Base-by-base conservation (phyloP, 345 rosid genomes). In the Laguncularia racemosa region DNA sequence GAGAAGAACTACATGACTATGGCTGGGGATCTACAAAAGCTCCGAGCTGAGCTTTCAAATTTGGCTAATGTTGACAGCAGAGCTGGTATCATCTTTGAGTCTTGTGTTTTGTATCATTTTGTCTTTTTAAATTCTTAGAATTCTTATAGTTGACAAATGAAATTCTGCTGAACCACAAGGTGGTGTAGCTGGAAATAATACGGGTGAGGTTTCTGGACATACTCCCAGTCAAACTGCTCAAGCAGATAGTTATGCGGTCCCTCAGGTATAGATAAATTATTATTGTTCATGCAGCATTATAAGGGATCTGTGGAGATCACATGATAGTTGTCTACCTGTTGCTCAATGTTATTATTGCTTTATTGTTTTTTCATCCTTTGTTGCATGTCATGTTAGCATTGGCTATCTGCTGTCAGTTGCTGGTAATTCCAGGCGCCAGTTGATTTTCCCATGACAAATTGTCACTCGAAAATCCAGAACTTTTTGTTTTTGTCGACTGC, bases 21-120 rank as follows among this genome's bases (percentile, higher is more conserved):
- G 99, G 79, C 95, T 28, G 77, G 72, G 81, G 99, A 93, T 74
- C 91, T 89, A 58, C 95, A 93, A 67, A 89, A 93, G 64, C 97
- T 87, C 65, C 89, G 83, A 58, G 85, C 83, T n/a, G 91, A 87
- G 68, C 63, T 93, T 63, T 72, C 66, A 48, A 87, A 82, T 66
- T 65, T 76, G 57, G 65, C 82, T 55, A 79, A 75, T 77, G 60
- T 67, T 23, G 96, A 79, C 33, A 75, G 79, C 65, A 75, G 85
- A 78, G 55, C 80, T 12, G 92, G 96, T 84, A 73, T 57, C 40
- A 14, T 53, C 57, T 48, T 21, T 20, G n/a, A 46, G 21, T 28
- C 51, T 48, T 55, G 54, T 48, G 16, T 46, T 67, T 16, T 14
- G 28, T 40, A 9, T 18, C 10, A 12, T 28, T 20, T 20, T 18